Base-by-base conservation (phyloP, 1,139 yeast genomes). In the Taphrina pruni region DNA sequence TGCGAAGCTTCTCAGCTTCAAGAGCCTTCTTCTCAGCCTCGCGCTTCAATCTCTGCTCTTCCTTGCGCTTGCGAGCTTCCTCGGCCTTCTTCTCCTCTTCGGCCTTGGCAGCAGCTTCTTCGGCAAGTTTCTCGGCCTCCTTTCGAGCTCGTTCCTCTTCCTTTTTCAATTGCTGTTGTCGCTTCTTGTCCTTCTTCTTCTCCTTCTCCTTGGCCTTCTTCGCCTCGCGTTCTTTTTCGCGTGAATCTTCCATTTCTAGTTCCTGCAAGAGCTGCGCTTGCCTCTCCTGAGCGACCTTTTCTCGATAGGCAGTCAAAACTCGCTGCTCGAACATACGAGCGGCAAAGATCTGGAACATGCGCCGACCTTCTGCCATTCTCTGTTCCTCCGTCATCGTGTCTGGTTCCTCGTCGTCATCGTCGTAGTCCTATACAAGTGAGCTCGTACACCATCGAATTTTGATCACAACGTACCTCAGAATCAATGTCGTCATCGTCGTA, bases 171-270 rank as follows among this genome's bases (percentile, higher is more conserved):
- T 87, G 89, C 72, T 84, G 87, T 55, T 84, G 82, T 32, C 88
- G 83, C 77, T 89, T 89, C 83, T 89, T 89, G 74, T 90, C 95
- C 76, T 88, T 87, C 70, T 88, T 87, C 79, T 87, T 88, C 75
- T 90, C 96, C 77, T 86, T 87, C 73, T 89, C 94, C 71, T 84
- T 84, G 72, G 84, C 82, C 75, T 88, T 88, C 78, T 88, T 88
- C 77, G 86, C 85, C 76, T 88, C 94, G 60, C 86, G 86, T 73
- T 88, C 92, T 75, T 85, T 86, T 75, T 87, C 85, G 39, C 87
- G 86, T 64, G 83, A 82, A 73, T 87, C 89, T 77, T 89, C 96
- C 21, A 88, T 90, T 71, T 89, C 96, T 61, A 90, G 83, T 76
- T 90, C 97, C 75, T 86, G 91, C 72, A 90, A 85, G 72, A 89